phyloP scores from a whole-genome alignment of 176 grass and related monocot genomes.

The Chloris gayana region DNA sequence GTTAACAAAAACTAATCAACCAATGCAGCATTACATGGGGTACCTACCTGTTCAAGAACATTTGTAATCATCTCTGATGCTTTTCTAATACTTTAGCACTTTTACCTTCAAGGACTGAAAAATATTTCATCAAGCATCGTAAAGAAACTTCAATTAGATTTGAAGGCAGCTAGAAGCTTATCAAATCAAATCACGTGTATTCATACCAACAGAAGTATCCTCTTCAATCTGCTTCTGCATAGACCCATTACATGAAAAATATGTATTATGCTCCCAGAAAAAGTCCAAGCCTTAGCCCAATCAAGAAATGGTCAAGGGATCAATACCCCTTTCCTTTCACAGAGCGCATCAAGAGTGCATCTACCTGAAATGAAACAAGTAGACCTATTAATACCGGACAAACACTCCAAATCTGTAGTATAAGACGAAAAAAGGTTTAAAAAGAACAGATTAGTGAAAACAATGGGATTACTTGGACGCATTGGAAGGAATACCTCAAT shows the following conservation, averaged over 20 bases:
- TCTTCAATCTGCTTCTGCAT: slow-evolving; percentile 82
- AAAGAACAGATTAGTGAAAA: not conserved
- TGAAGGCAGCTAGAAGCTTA: slow-evolving; percentile 17
- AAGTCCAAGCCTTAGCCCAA: slow-evolving; percentile 10
- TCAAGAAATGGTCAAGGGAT: slow-evolving; percentile 21
- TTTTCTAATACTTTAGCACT: slow-evolving; percentile 61
- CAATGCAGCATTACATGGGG: not conserved
- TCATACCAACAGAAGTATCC: slow-evolving; percentile 64
- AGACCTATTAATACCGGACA: slow-evolving; percentile 18
- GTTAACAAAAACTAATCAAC: not conserved
- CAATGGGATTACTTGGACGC: not conserved
- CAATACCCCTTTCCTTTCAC: slow-evolving; percentile 78
- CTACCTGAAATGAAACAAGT: slow-evolving; percentile 59
- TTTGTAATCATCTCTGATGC: slow-evolving; percentile 71
- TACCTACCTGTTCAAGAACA: slow-evolving; percentile 68
- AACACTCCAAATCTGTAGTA: slow-evolving; percentile 1
- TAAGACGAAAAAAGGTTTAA: too few species aligned
- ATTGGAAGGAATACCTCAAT: slow-evolving; percentile 43
- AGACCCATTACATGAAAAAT: slow-evolving; percentile 63
- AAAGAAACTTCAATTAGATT: slow-evolving; percentile 22
- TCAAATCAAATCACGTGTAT: not conserved
- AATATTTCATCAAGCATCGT: slow-evolving; percentile 14
- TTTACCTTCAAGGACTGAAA: slow-evolving; percentile 68
- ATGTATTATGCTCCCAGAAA: not conserved
- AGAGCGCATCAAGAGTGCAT: slow-evolving; percentile 64